These are phyloP conservation scores for Oryza glaberrima DNA, from an alignment of 176 grass and related monocot genomes.

Conservation along the genomic window DNA sequence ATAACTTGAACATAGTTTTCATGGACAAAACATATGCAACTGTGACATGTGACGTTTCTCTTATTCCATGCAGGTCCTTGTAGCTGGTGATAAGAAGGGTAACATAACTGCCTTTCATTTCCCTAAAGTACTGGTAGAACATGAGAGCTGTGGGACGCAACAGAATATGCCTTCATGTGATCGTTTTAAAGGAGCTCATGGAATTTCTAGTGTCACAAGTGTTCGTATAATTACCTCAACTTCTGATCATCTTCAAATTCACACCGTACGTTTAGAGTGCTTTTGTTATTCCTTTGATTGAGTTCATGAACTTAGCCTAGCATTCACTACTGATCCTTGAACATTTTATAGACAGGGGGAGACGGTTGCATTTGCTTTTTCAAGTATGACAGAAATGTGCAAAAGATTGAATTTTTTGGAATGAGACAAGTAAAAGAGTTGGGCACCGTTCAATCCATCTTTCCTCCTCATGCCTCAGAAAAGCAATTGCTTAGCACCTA, in stretches of 20 bases:
- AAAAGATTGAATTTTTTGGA: conserved; percentile 74
- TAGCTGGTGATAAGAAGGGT: conserved; percentile 91
- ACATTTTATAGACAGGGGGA: conserved; percentile 81
- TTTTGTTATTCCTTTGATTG: conserved; percentile 39
- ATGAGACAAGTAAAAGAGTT: conserved; percentile 97
- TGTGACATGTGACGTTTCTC: neutral
- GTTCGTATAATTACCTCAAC: conserved; percentile 59
- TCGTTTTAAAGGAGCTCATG: conserved; percentile 93
- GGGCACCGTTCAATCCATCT: conserved; percentile 72
- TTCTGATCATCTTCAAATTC: conserved; percentile 61
- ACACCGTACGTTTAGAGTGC: conserved; percentile 56
- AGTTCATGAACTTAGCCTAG: conserved; percentile 10
- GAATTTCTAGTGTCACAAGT: conserved; percentile 91
- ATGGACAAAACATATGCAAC: neutral
- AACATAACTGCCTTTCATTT: conserved; percentile 83
- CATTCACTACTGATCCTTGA: conserved; percentile 39
- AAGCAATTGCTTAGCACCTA: conserved; percentile 49
- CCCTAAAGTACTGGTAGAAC: conserved; percentile 34
- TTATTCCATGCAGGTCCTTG: conserved; percentile 69
- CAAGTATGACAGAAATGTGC: conserved; percentile 57
- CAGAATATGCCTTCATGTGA: conserved; percentile 55
- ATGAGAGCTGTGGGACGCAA: conserved; percentile 32
- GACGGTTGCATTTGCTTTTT: conserved; percentile 98
- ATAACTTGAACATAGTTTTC: neutral
- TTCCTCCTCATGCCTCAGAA: conserved; percentile 31